Evolutionary conservation across 2,329 filamentous ascomycete genomes (phyloP), one percentile per base, ranked within the genome.

Genomic region (Lachnellula hyalina): DNA sequence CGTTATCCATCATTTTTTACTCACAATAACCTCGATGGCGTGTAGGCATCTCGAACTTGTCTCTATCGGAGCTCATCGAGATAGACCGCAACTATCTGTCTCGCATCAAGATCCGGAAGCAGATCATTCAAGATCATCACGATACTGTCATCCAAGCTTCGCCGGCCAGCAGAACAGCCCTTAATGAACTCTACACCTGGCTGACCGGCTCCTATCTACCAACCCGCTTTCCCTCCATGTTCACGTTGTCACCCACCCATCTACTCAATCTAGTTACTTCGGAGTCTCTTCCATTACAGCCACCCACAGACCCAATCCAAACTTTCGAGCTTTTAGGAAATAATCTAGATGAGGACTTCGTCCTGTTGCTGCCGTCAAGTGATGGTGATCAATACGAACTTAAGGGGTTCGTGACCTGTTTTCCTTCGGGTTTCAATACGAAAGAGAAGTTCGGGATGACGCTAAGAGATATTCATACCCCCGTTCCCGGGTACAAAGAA

Each of bases 21-120:
- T 32, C 28, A 9, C 9, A 32, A 9, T 32, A 2, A 32, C 28
- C 11, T 32, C 28, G 9, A 12, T 32, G 41, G 41, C 11, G 6
- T 8, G 12, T 61, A 84, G 81, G 74, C 4, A 72, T 85, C 23
- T 75, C 82, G 63, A 79, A 72, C 45, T 73, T 76, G 14, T 65
- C 75, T 8, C 66, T 79, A 0, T 80, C 77, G n/a, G 75, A 82
- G 9, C 73, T 85, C 15, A 70, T 86, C 38, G 73, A 70, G 17
- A 79, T 85, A 68, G 83, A 86, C 68, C 77, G 78, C 40, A 84
- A 77, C 7, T 85, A 85, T 65, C 68, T 73, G 19, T 65, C 74
- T 1, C 77, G 82, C 17, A 71, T 85, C 48, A 51, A 67, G 1
- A 69, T 81, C 25, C 79, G 83, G 2, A 70, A 72, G 12, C 53